Evolutionary conservation across 2,329 filamentous ascomycete species (phyloP), one percentile per base, ranked within the genome.

Genomic region (Salinomyces thailandicus): DNA sequence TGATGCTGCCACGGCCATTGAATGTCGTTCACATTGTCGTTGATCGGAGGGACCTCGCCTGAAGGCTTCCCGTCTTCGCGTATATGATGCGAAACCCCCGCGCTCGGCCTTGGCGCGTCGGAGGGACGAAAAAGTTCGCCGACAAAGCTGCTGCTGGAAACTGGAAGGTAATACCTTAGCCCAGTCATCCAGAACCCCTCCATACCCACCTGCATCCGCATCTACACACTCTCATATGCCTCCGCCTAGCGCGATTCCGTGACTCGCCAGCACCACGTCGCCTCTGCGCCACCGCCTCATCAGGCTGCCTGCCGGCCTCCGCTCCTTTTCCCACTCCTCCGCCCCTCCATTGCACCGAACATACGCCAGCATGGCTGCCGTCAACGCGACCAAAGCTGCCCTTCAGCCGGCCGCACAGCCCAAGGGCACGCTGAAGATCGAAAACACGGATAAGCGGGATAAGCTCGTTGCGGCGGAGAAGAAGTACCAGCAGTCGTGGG

Each of bases 401-500:
- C 62, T 77, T 49, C 68, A 73, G 53, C 69, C 71, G 37, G 63
- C 62, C 53, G 64, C 68, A 48, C 64, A 63, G 51, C 64, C 70
- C 31, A 70, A 73, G 51, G 77, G 76, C 45, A 79, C 75, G 27
- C 61, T 80, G 44, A 79, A 79, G 55, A 70, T 80, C 45, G 76
- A 80, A 62, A 52, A 84, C 74, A 93, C 86, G 26, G 85, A 93
- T 54, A 93, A 93, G 66, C 72, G 86, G 59, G 85, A 93, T 55
- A 74, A 79, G 34, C 69, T 93, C 48, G 79, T 91, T 51, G 76
- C 76, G 19, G 74, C 81, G 53, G 89, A 96, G 68, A 93, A 91
- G 67, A 86, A 86, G 59, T 95, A 93, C 64, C 89, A 96, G 66
- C 68, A 79, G 57, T 71, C 79, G 73, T 93, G 85, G 85, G 75